These are phyloP conservation scores for Ceratocystis alfenasii DNA, from an alignment of 2,329 filamentous ascomycete species.

Conservation along the genomic window DNA sequence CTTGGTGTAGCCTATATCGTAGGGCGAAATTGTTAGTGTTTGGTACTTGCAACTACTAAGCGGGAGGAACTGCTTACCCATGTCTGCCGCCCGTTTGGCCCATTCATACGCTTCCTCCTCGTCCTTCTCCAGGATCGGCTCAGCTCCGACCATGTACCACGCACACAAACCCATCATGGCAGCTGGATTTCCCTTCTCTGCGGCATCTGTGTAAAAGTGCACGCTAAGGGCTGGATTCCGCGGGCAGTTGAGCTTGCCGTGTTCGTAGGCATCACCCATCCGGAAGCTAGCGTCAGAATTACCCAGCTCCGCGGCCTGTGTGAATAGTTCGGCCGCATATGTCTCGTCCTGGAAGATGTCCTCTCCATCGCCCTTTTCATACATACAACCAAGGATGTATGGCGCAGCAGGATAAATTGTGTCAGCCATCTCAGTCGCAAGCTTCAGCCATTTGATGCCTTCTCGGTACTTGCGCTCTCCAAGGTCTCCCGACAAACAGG, in stretches of 20 bases:
- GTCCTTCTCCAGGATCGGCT: constrained; percentile 84
- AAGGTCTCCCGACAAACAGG: constrained; percentile 80
- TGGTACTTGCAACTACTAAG: background rate
- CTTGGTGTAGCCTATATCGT: constrained; percentile 45
- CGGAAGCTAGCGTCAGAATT: constrained; percentile 76
- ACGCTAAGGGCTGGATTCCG: constrained; percentile 85
- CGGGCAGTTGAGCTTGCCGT: constrained; percentile 76
- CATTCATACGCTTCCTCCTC: constrained; percentile 95
- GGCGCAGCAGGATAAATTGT: constrained; percentile 84
- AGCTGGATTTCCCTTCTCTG: constrained; percentile 66
- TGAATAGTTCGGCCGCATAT: constrained; percentile 89
- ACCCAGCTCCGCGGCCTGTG: constrained; percentile 82
- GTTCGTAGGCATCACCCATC: constrained; percentile 94
- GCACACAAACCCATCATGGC: constrained; percentile 98
- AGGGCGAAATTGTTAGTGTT: background rate
- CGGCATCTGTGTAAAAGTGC: constrained; percentile 92
- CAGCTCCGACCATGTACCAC: constrained; percentile 95
- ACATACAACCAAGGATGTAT: constrained; percentile 77
- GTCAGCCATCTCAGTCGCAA: constrained; percentile 81
- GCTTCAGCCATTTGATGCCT: constrained; percentile 91
- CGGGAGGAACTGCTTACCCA: constrained; percentile 47
- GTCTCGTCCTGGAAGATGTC: constrained; percentile 84
- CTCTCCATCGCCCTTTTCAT: constrained; percentile 86
- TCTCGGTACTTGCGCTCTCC: constrained; percentile 79
- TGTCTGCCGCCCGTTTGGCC: constrained; percentile 75